Evolutionary conservation across 2,329 filamentous ascomycete species (phyloP).

Genomic region (Fusarium sp.): DNA sequence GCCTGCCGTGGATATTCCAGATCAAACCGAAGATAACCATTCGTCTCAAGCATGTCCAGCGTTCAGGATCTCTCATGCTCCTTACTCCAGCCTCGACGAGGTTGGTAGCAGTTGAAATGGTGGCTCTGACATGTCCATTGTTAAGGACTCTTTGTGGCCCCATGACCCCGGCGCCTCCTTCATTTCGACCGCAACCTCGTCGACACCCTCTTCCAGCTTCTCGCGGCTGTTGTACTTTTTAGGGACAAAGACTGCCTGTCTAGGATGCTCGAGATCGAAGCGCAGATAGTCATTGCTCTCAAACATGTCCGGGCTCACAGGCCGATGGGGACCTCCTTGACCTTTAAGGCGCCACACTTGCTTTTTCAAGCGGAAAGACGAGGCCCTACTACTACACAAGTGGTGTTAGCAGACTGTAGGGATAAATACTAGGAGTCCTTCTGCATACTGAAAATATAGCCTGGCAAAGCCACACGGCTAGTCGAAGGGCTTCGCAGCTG

Average conservation of each 20-base stretch:
- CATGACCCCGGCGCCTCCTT: background rate
- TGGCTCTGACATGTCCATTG: too few species aligned
- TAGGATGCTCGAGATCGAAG: background rate
- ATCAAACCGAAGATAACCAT: background rate
- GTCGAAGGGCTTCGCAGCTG: background rate
- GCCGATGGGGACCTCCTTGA: background rate
- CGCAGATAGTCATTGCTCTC: too few species aligned
- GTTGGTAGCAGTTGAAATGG: too few species aligned
- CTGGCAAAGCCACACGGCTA: background rate
- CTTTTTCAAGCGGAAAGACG: background rate
- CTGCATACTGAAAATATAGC: background rate
- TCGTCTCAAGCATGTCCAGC: background rate
- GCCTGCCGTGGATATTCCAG: background rate
- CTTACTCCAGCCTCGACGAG: too few species aligned
- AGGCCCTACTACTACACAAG: background rate
- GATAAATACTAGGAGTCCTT: background rate
- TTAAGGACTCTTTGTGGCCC: background rate
- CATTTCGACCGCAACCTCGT: background rate
- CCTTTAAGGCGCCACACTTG: background rate
- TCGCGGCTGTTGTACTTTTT: background rate
- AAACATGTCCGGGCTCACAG: background rate
- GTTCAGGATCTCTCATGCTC: too few species aligned
- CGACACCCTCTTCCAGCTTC: background rate
- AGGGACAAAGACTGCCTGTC: background rate
- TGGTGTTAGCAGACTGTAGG: background rate